phyloP scores from a whole-genome alignment of 306 rosid genomes.

The Hippophae rhamnoides region DNA sequence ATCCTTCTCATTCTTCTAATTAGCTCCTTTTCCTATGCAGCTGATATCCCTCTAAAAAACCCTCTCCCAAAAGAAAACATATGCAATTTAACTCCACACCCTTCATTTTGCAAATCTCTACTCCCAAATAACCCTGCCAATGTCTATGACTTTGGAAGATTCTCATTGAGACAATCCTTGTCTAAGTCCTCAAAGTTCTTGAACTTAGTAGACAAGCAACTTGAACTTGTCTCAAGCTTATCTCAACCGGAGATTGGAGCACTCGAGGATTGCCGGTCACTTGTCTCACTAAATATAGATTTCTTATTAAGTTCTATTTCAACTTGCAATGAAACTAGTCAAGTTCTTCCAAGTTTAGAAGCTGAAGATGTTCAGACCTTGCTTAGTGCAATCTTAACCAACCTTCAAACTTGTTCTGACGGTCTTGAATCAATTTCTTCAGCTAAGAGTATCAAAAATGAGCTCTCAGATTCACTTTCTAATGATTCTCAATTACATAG shows the following conservation, averaged over 20 bases:
- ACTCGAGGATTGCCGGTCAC: slow-evolving; percentile 24
- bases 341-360: slow-evolving; percentile 16
- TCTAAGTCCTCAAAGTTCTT: slow-evolving; percentile 18
- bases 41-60: slow-evolving; percentile 16
- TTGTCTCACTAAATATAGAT: slow-evolving; percentile 18
- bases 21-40: slow-evolving; percentile 6
- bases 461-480: slow-evolving; percentile 5
- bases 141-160: slow-evolving; percentile 25
- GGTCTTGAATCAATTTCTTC: slow-evolving; percentile 16
- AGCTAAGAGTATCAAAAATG: slow-evolving; percentile 6
- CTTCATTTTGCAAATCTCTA: slow-evolving; percentile 25
- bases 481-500: slow-evolving; percentile 21
- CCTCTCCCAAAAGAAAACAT: slow-evolving; percentile 8
- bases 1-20: slow-evolving; percentile 2
- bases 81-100: slow-evolving; percentile 27
- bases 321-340: slow-evolving; percentile 13
- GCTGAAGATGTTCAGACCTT: slow-evolving; percentile 29
- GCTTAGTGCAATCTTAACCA: slow-evolving; percentile 34
- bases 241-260: slow-evolving; percentile 12
- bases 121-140: slow-evolving; percentile 20
- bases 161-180: slow-evolving; percentile 19
- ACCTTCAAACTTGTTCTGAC: slow-evolving; percentile 30
- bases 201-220: slow-evolving; percentile 10
- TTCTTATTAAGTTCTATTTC: slow-evolving; percentile 9
- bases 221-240: slow-evolving; percentile 11